phyloP scores from a whole-genome alignment of 306 rosid genomes.

The Inga oerstediana region DNA sequence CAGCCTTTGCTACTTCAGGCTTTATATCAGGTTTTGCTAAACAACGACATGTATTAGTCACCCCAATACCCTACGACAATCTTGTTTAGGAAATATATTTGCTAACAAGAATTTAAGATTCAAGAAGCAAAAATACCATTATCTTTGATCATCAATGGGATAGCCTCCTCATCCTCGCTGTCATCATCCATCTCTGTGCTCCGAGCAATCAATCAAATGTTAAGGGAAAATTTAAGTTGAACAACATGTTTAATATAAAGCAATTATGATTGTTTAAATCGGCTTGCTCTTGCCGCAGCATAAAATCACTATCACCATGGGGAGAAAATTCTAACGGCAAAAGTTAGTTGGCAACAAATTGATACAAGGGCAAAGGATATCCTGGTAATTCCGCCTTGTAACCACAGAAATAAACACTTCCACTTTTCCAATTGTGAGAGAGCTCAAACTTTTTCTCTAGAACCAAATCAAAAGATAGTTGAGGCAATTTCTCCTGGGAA shows the following conservation, averaged over 20 bases:
- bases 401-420: conserved; percentile 64
- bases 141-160: conserved; percentile 16
- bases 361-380: conserved; percentile 53
- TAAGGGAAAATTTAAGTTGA: conserved; percentile 35
- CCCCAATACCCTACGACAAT: not conserved
- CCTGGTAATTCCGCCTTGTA: conserved; percentile 43
- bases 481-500: conserved; percentile 55
- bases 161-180: conserved; percentile 25
- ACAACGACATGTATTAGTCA: not conserved
- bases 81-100: not conserved
- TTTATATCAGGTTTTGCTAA: conserved; percentile 47
- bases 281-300: not conserved
- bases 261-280: not conserved
- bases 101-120: not conserved
- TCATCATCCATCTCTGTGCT: conserved; percentile 22
- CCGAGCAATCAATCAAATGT: conserved; percentile 35
- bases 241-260: not conserved
- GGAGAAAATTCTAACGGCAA: not conserved
- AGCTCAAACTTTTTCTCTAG: conserved; percentile 68
- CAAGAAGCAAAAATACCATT: conserved; percentile 49
- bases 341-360: not conserved
- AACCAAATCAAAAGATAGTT: conserved; percentile 60
- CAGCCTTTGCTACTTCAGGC: conserved; percentile 35
- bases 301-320: not conserved
- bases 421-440: conserved; percentile 69